A percentile compares a stretch with the other conserved stretches of the same genome.
These are phyloP conservation scores for Didymellaceae sp. DNA, from an alignment of 2,329 filamentous ascomycete genomes.

Conservation along the genomic window DNA sequence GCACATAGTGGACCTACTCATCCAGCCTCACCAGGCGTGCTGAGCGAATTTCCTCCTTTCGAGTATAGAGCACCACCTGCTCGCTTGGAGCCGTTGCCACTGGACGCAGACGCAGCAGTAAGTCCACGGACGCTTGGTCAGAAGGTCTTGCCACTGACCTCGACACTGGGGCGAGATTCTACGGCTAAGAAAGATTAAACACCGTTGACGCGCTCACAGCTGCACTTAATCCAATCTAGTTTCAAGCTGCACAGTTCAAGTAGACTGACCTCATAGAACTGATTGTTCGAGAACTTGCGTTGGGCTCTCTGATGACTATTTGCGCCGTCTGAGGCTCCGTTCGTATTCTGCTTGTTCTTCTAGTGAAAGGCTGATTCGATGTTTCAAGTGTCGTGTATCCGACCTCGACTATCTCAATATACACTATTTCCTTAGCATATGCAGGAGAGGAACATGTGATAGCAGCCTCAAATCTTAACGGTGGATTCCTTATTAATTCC, in stretches of 20 bases:
- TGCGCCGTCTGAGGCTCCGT: too few species aligned
- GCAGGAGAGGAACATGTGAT: not conserved
- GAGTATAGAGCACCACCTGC: not conserved
- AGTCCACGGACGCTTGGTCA: not conserved
- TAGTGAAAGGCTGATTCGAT: too few species aligned
- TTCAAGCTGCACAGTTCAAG: too few species aligned
- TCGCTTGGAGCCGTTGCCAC: not conserved
- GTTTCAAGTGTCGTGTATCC: too few species aligned
- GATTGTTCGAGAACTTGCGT: too few species aligned
- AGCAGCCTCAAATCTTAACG: not conserved
- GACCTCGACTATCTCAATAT: not conserved
- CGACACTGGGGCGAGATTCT: not conserved
- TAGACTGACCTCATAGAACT: too few species aligned
- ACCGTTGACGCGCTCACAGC: too few species aligned
- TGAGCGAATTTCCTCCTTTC: conserved; percentile 1
- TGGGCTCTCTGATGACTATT: too few species aligned
- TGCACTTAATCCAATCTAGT: too few species aligned
- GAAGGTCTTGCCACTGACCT: not conserved
- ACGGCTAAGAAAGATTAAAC: not conserved
- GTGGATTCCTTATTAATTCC: not conserved
- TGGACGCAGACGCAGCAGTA: not conserved
- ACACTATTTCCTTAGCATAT: not conserved
- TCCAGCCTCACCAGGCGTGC: not conserved
- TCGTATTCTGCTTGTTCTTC: too few species aligned
- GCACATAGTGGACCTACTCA: not conserved